Percentiles rank a stretch among this genome's conserved stretches.
These are phyloP conservation scores for Bauhinia variegata DNA, from an alignment of 306 rosid species.

Conservation along the genomic window DNA sequence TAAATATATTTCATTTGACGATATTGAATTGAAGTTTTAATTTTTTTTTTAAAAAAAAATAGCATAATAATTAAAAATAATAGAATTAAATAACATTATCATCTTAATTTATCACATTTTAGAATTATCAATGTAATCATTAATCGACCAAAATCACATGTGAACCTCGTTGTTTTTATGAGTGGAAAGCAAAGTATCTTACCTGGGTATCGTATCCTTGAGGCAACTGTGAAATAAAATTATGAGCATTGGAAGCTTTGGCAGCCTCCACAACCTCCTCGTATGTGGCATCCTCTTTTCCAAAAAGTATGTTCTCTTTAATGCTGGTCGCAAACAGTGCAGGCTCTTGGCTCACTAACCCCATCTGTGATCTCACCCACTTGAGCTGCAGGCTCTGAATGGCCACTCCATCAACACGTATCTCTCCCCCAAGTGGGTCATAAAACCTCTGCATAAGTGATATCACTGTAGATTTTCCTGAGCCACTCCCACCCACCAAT, in stretches of 20 bases:
- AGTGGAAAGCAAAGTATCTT: too few species aligned
- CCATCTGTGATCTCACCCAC: slow-evolving; percentile 92
- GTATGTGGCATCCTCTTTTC: slow-evolving; percentile 70
- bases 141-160: too few species aligned
- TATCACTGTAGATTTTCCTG: slow-evolving; percentile 83
- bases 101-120: too few species aligned
- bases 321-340: slow-evolving; percentile 81
- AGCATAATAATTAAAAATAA: too few species aligned
- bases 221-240: slow-evolving; percentile 73
- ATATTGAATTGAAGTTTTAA: neutral
- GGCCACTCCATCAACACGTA: slow-evolving; percentile 68
- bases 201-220: slow-evolving; percentile 85
- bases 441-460: slow-evolving; percentile 85
- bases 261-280: slow-evolving; percentile 71
- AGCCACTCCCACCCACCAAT: slow-evolving; percentile 84
- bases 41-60: too few species aligned
- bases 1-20: too few species aligned
- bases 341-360: slow-evolving; percentile 94
- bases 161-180: too few species aligned
- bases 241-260: slow-evolving; percentile 83
- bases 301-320: slow-evolving; percentile 82
- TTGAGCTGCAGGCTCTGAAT: slow-evolving; percentile 64
- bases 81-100: too few species aligned
- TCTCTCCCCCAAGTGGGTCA: slow-evolving; percentile 75
- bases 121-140: too few species aligned